A percentile compares a stretch with the other conserved stretches of the same genome.
These are phyloP conservation scores for Trichoderma gracile DNA, from an alignment of 2,329 filamentous ascomycete genomes.

Conservation along the genomic window DNA sequence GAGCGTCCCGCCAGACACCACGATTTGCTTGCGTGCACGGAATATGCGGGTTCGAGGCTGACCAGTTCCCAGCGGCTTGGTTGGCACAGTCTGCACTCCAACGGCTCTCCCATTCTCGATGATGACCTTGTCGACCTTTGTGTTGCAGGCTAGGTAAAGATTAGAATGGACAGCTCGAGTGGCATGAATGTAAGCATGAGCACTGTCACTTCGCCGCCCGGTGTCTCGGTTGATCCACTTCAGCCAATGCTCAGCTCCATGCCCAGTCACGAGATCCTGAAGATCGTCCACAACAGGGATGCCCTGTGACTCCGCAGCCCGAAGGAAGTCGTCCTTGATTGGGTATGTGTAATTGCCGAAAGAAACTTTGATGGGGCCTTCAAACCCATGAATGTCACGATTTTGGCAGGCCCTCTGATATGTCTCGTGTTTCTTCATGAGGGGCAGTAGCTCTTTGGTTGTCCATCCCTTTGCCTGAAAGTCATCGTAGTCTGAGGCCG, in stretches of 20 bases:
- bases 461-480: conserved; percentile 31
- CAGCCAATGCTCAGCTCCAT: conserved; percentile 42
- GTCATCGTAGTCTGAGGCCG: conserved; percentile 30
- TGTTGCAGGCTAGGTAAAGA: conserved; percentile 38
- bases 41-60: conserved; percentile 38
- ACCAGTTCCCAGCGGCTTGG: conserved; percentile 42
- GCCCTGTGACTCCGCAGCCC: conserved; percentile 49
- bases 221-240: conserved; percentile 43
- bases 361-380: conserved; percentile 55
- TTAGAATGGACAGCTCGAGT: conserved; percentile 36
- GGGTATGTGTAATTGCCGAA: conserved; percentile 46
- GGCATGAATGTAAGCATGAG: conserved; percentile 36
- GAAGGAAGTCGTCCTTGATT: conserved; percentile 50
- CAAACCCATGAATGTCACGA: conserved; percentile 45
- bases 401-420: conserved; percentile 31
- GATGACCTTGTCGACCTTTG: conserved; percentile 48
- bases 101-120: conserved; percentile 55
- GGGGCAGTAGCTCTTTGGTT: conserved; percentile 30
- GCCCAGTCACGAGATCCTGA: conserved; percentile 47
- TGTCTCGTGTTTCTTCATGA: conserved; percentile 32
- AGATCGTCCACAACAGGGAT: conserved; percentile 52
- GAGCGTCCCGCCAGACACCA: conserved; percentile 49
- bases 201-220: conserved; percentile 31
- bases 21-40: conserved; percentile 56
- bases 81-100: conserved; percentile 57